Evolutionary conservation across 495 filamentous ascomycete species (phyloP).

Genomic region (Achaetomiella virescens): DNA sequence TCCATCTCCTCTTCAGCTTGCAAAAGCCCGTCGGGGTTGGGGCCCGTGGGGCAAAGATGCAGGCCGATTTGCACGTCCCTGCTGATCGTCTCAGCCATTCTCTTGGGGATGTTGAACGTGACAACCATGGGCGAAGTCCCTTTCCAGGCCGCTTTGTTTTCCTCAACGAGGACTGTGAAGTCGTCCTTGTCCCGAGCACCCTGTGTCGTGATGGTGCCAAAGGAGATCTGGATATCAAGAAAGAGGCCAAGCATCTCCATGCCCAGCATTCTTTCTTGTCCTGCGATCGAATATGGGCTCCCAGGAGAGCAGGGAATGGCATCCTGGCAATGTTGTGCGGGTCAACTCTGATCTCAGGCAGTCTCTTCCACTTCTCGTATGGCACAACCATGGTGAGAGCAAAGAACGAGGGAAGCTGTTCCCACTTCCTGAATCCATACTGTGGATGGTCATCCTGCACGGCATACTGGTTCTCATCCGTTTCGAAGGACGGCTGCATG

Average conservation of each 20-base stretch:
- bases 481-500: too few species aligned
- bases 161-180: constrained; percentile 16
- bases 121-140: constrained; percentile 35
- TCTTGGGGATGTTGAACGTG: too few species aligned
- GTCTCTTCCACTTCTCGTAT: constrained; percentile 9
- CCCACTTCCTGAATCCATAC: constrained; percentile 25
- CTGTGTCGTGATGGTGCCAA: constrained; percentile 25
- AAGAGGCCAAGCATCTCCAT: constrained; percentile 15
- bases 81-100: too few species aligned
- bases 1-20: constrained; percentile 5
- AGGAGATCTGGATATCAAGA: constrained; percentile 27
- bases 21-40: constrained; percentile 2
- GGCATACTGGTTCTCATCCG: too few species aligned
- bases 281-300: neutral
- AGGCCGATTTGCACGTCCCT: constrained; percentile 20
- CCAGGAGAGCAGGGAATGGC: neutral
- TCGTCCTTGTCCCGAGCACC: constrained; percentile 21
- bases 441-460: neutral
- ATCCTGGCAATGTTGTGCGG: too few species aligned
- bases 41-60: constrained; percentile 9
- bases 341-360: neutral
- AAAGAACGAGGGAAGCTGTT: constrained; percentile 26
- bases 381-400: constrained; percentile 36
- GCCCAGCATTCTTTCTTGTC: neutral
- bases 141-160: constrained; percentile 25